These are phyloP conservation scores for Auriscalpium orientale DNA, from an alignment of 768 basidiomycete genomes.

Conservation along the genomic window DNA sequence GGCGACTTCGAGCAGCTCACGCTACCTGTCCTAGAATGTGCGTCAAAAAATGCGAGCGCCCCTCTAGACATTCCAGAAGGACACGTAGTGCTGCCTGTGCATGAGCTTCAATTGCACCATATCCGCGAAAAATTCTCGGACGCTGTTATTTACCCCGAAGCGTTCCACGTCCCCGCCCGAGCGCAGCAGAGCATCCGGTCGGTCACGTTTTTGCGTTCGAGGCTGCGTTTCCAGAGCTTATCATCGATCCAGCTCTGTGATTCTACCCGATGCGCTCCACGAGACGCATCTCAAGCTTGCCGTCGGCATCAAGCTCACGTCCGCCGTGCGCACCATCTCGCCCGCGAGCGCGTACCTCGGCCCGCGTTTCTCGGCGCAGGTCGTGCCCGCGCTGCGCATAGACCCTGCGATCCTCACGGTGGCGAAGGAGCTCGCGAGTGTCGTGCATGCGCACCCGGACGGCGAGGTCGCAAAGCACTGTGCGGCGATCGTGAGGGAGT, in stretches of 20 bases:
- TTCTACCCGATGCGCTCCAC: conserved; percentile 38
- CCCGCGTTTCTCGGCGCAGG: conserved; percentile 45
- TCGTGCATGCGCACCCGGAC: conserved; percentile 39
- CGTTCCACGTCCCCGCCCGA: conserved; percentile 34
- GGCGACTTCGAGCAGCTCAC: conserved; percentile 42
- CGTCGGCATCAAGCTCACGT: conserved; percentile 50
- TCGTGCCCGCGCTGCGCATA: conserved; percentile 42
- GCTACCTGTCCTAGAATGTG: conserved; percentile 33
- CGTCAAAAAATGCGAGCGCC: conserved; percentile 30
- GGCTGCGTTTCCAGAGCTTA: too few species aligned
- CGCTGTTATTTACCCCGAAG: conserved; percentile 33
- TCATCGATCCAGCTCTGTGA: conserved; percentile 35
- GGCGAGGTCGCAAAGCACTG: conserved; percentile 49
- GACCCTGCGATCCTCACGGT: conserved; percentile 44
- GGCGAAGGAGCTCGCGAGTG: conserved; percentile 47
- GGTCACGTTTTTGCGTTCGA: not conserved
- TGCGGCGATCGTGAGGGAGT: conserved; percentile 44
- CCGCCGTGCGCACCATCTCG: conserved; percentile 52
- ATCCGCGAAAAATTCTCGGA: conserved; percentile 44
- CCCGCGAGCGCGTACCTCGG: conserved; percentile 50
- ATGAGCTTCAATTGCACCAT: conserved; percentile 46
- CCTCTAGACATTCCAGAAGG: conserved; percentile 27
- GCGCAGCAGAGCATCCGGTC: conserved; percentile 53
- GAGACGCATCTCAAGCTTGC: conserved; percentile 47
- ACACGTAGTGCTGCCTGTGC: conserved; percentile 41